These are phyloP conservation scores for Aureobasidium pullulans DNA, from an alignment of 2,329 filamentous ascomycete species.

Conservation along the genomic window DNA sequence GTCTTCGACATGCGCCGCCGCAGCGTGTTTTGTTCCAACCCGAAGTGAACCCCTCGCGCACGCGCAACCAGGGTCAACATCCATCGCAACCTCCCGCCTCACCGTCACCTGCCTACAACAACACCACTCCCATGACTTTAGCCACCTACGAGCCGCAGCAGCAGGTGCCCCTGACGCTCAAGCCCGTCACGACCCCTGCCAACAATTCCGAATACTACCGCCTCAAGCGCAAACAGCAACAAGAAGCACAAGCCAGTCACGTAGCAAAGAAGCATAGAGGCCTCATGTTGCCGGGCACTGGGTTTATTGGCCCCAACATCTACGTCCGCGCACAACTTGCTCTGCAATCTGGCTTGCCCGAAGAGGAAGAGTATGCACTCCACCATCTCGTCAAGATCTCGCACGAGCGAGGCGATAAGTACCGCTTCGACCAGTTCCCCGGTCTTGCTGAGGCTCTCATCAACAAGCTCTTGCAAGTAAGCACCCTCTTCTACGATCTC, in stretches of 20 bases:
- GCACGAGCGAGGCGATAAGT: slow-evolving; percentile 89
- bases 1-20: slow-evolving; percentile 70
- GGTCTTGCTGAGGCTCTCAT: slow-evolving; percentile 82
- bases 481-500: slow-evolving; percentile 71
- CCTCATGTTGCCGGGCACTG: slow-evolving; percentile 58
- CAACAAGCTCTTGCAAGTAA: slow-evolving; percentile 73
- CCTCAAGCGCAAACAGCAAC: slow-evolving; percentile 45
- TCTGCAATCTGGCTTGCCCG: slow-evolving; percentile 67
- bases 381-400: slow-evolving; percentile 95
- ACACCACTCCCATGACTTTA: slow-evolving; percentile 42
- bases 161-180: slow-evolving; percentile 57
- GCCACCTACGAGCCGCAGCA: slow-evolving; percentile 63
- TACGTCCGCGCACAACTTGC: slow-evolving; percentile 83
- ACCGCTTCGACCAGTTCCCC: slow-evolving; percentile 86
- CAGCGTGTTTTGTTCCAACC: slow-evolving; percentile 81
- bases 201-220: slow-evolving; percentile 65
- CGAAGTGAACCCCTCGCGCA: slow-evolving; percentile 59
- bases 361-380: slow-evolving; percentile 86
- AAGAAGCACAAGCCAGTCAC: slow-evolving; percentile 31
- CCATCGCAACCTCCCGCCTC: slow-evolving; percentile 30
- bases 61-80: slow-evolving; percentile 41
- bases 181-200: slow-evolving; percentile 66
- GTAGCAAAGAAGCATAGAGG: slow-evolving; percentile 40
- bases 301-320: slow-evolving; percentile 69
- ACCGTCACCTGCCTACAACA: slow-evolving; percentile 38